Evolutionary conservation across 164 flowering plant genomes (phyloP).

Genomic region (Magnolia kwangsiensis): DNA sequence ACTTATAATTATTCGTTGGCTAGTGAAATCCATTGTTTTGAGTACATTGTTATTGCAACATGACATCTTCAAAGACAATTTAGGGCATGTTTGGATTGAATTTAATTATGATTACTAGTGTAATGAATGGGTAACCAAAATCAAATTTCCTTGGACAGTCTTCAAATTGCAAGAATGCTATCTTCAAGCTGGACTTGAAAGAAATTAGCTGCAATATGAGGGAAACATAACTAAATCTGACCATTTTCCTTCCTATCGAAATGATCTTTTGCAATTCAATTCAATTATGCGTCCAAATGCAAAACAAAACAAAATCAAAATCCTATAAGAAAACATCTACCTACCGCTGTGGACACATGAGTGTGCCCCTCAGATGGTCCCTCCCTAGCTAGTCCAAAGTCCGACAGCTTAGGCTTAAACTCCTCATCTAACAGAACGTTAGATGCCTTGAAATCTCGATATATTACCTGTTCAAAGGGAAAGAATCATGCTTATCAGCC

Average conservation of each 20-base stretch:
- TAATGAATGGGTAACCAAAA: no score
- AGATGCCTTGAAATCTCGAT: constrained; percentile 85
- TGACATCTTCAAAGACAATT: no score
- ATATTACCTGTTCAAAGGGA: constrained; percentile 54
- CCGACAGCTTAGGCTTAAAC: constrained; percentile 83
- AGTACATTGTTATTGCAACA: no score
- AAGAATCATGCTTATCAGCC: not conserved
- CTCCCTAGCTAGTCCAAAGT: constrained; percentile 96
- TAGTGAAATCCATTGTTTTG: no score
- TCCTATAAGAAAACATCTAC: constrained; percentile 14
- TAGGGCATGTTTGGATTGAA: no score
- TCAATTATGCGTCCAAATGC: not conserved
- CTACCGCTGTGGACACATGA: constrained; percentile 89
- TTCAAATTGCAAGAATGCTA: not conserved
- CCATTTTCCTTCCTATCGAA: not conserved
- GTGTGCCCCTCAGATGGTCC: constrained; percentile 70
- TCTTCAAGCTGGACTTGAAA: not conserved
- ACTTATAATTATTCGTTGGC: no score
- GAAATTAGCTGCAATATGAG: not conserved
- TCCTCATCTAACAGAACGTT: constrained; percentile 77
- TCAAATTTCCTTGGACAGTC: not conserved
- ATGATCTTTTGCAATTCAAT: not conserved
- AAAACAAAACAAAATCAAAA: no score
- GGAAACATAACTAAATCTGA: not conserved
- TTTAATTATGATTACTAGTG: no score